Evolutionary conservation across 2,329 filamentous ascomycete genomes (phyloP).

Genomic region (Fusarium guadeloupense): DNA sequence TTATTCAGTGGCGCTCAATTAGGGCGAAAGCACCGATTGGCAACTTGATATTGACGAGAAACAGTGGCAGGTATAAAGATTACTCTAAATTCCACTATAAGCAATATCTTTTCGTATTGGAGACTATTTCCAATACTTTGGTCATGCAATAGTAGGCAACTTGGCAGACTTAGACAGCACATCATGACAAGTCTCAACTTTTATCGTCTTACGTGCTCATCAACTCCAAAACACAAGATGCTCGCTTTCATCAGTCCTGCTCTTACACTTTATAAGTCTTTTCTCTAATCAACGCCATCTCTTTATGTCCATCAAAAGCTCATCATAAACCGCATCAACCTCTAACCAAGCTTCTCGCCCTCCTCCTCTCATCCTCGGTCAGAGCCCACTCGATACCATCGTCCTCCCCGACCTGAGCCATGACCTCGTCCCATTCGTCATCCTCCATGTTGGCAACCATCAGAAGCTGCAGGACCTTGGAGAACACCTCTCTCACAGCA

Average conservation of each 20-base stretch:
- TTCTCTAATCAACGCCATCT: slow-evolving; percentile 24
- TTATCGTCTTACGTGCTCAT: neutral
- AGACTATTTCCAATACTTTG: too few species aligned
- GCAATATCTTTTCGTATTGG: neutral
- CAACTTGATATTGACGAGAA: too few species aligned
- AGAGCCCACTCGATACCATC: slow-evolving; percentile 77
- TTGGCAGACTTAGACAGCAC: neutral
- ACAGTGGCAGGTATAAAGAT: too few species aligned
- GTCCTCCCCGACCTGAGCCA: slow-evolving; percentile 57
- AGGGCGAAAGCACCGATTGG: neutral
- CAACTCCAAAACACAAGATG: slow-evolving; percentile 2
- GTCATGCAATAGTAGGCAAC: neutral
- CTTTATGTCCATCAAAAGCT: slow-evolving; percentile 11
- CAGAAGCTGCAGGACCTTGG: slow-evolving; percentile 79
- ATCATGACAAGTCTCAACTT: neutral
- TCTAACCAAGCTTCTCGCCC: slow-evolving; percentile 74
- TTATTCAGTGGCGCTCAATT: slow-evolving; percentile 20
- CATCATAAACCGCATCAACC: slow-evolving; percentile 28
- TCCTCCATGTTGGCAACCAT: slow-evolving; percentile 95
- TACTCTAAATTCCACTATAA: too few species aligned
- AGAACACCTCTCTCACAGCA: slow-evolving; percentile 79
- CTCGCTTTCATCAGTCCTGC: slow-evolving; percentile 13
- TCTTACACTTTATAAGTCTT: slow-evolving; percentile 21
- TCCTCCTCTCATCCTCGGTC: slow-evolving; percentile 75
- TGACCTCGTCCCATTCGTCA: slow-evolving; percentile 89